A percentile compares a stretch with the other conserved stretches of the same genome.
These are phyloP conservation scores for Kodamaea jinghongensis DNA, from an alignment of 805 yeast genomes.

Conservation along the genomic window DNA sequence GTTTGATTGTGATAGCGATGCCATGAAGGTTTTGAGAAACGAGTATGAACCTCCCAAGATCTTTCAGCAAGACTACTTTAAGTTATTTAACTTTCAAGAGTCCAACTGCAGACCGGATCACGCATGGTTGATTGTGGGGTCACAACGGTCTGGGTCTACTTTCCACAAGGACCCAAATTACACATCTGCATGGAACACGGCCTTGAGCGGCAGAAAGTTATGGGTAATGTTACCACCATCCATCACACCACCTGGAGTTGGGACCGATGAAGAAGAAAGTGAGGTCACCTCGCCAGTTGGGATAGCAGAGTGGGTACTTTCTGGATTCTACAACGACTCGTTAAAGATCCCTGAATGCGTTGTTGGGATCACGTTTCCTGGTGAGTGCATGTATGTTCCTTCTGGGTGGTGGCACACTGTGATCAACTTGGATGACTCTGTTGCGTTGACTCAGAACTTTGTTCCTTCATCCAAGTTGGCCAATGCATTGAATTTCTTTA, in stretches of 20 bases:
- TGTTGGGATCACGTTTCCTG: slow-evolving; percentile 74
- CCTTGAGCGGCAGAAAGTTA: slow-evolving; percentile 68
- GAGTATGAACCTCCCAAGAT: slow-evolving; percentile 54
- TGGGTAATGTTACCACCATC: slow-evolving; percentile 90
- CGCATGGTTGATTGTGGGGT: slow-evolving; percentile 90
- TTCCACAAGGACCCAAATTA: slow-evolving; percentile 92
- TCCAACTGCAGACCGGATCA: slow-evolving; percentile 74
- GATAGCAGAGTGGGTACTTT: slow-evolving; percentile 84
- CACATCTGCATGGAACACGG: slow-evolving; percentile 89
- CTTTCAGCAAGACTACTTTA: slow-evolving; percentile 61
- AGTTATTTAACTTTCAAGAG: slow-evolving; percentile 38
- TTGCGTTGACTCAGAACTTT: slow-evolving; percentile 88
- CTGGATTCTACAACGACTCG: slow-evolving; percentile 77
- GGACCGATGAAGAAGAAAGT: slow-evolving; percentile 70
- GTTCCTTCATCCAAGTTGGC: slow-evolving; percentile 65
- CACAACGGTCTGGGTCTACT: slow-evolving; percentile 78
- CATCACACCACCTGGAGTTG: slow-evolving; percentile 80
- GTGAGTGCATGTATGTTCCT: slow-evolving; percentile 86
- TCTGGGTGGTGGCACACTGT: slow-evolving; percentile 98
- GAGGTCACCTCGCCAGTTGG: slow-evolving; percentile 94
- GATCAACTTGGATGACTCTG: slow-evolving; percentile 76
- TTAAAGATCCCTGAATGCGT: slow-evolving; percentile 53
- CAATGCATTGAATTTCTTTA: slow-evolving; percentile 65
- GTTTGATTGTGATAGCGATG: slow-evolving; percentile 76
- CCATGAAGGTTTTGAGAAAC: slow-evolving; percentile 54